These are phyloP conservation scores for Galeopsis tetrahit DNA, from an alignment of 257 asterid species.

Conservation along the genomic window DNA sequence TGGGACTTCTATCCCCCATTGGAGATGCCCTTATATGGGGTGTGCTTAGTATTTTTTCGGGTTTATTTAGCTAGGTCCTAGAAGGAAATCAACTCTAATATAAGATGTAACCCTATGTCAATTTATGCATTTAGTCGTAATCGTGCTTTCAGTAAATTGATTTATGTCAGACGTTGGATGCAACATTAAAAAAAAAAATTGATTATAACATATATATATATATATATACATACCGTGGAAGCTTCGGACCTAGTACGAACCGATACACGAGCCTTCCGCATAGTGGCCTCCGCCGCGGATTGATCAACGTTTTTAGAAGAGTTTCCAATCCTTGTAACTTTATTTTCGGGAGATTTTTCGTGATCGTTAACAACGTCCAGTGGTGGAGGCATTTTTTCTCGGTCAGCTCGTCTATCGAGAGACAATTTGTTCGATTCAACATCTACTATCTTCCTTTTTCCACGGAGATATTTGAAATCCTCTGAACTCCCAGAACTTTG, in stretches of 20 bases:
- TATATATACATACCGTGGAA: conserved; percentile 57
- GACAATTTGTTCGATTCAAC: conserved; percentile 55
- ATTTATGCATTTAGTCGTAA: no score
- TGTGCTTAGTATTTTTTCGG: no score
- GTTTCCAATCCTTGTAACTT: conserved; percentile 48
- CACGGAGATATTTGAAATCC: conserved; percentile 26
- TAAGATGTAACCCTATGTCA: no score
- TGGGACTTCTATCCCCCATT: no score
- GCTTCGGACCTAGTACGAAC: conserved; percentile 95
- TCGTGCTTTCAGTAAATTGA: no score
- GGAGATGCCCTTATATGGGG: no score
- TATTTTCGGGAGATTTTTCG: conserved; percentile 50
- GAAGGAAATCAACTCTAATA: no score
- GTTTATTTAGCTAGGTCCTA: no score
- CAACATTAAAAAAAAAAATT: background rate
- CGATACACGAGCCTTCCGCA: conserved; percentile 98
- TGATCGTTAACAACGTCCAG: conserved; percentile 41
- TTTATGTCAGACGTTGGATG: no score
- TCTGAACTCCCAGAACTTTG: conserved; percentile 23
- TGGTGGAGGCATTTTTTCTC: conserved; percentile 42
- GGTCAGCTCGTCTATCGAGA: conserved; percentile 54
- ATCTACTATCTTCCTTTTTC: no score
- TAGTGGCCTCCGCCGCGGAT: conserved; percentile 74
- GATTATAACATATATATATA: background rate
- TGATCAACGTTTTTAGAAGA: conserved; percentile 64